Conservation (phyloP, 1,139 yeast species). For the Protomyces macrosporus region DNA sequence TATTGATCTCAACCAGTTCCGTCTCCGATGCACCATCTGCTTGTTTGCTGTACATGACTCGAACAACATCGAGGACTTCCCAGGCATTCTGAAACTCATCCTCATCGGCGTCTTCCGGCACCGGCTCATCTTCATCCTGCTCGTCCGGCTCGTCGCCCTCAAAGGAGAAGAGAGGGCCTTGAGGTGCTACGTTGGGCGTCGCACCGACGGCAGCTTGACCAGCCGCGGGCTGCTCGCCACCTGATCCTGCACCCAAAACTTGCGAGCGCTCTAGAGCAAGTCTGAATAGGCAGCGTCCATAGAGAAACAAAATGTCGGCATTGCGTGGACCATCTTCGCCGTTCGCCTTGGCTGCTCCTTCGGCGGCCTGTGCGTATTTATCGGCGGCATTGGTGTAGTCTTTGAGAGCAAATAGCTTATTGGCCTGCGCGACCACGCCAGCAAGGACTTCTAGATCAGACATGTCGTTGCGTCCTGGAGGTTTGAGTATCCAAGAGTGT, state of each 20-base stretch:
- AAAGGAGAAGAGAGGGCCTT: conserved; percentile 28
- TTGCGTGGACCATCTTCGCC: conserved; percentile 49
- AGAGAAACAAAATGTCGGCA: conserved; percentile 65
- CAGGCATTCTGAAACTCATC: conserved; percentile 81
- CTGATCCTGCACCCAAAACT: conserved; percentile 55
- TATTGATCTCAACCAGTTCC: conserved; percentile 36
- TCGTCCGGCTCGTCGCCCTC: conserved; percentile 38
- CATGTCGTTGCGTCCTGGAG: no score
- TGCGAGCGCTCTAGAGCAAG: conserved; percentile 71
- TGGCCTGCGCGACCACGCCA: conserved; percentile 22
- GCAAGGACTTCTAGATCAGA: neutral
- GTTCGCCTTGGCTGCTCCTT: conserved; percentile 47
- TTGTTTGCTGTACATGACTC: conserved; percentile 55
- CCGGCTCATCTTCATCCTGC: conserved; percentile 40
- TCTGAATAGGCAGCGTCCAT: conserved; percentile 77
- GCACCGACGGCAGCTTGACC: conserved; percentile 7
- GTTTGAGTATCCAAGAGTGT: no score
- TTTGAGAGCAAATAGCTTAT: conserved; percentile 22
- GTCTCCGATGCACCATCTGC: conserved; percentile 37
- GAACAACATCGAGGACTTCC: conserved; percentile 73
- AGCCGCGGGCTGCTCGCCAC: neutral
- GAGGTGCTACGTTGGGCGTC: neutral
- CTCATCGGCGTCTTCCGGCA: conserved; percentile 46
- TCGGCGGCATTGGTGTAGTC: conserved; percentile 65
- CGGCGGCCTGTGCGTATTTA: conserved; percentile 71